Conservation (phyloP, 2,329 filamentous ascomycete genomes). For the Diaporthe aspalathi region DNA sequence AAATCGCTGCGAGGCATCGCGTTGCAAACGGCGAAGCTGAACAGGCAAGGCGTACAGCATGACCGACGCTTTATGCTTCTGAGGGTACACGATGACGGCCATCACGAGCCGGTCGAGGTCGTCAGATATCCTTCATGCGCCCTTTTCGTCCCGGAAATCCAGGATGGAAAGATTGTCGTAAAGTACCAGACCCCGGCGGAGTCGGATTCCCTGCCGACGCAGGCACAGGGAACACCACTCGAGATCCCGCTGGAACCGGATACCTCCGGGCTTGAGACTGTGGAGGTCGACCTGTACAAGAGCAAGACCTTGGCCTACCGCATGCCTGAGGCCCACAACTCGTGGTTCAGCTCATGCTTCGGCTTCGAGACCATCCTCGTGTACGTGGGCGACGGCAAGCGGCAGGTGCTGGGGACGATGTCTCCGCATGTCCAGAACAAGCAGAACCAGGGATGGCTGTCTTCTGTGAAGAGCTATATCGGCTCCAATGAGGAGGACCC, state of each 20-base stretch:
- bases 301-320: constrained; percentile 70
- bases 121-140: constrained; percentile 67
- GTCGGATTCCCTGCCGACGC: constrained; percentile 52
- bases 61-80: constrained; percentile 80
- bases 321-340: constrained; percentile 70
- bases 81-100: constrained; percentile 57
- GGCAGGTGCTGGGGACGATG: constrained; percentile 72
- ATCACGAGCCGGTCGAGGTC: constrained; percentile 70
- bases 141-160: constrained; percentile 72
- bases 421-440: constrained; percentile 46
- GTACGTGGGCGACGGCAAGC: constrained; percentile 71
- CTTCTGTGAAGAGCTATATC: constrained; percentile 50
- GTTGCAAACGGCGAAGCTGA: constrained; percentile 64
- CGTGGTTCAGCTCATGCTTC: constrained; percentile 76
- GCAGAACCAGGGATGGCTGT: constrained; percentile 49
- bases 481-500: constrained; percentile 46
- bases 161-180: constrained; percentile 53
- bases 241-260: constrained; percentile 69
- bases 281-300: constrained; percentile 69
- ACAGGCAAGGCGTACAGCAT: constrained; percentile 70
- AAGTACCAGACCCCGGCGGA: constrained; percentile 54
- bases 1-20: constrained; percentile 75
- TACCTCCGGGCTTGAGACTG: constrained; percentile 54
- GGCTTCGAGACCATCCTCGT: constrained; percentile 71
- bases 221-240: constrained; percentile 55